Percentiles rank a stretch among this genome's conserved stretches.
phyloP scores from a whole-genome alignment of 2,329 filamentous ascomycete species.

The Stenocarpella maydis region DNA sequence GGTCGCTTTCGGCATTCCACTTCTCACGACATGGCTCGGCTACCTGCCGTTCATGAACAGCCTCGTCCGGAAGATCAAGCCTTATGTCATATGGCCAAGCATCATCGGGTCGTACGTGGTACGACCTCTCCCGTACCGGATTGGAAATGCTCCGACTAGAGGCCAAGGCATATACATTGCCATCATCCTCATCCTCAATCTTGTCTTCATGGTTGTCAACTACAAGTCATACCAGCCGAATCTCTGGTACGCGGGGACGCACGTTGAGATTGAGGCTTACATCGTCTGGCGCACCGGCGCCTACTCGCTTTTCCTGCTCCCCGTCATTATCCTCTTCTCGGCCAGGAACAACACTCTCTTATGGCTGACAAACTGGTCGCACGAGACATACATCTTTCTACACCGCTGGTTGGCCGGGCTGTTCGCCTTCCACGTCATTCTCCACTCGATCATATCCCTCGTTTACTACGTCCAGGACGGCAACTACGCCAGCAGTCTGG shows the following conservation, averaged over 20 bases:
- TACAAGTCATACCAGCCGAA: background rate
- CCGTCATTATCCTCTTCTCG: background rate
- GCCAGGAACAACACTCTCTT: background rate
- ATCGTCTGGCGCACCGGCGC: background rate
- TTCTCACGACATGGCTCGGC: background rate
- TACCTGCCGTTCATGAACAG: background rate
- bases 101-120: background rate
- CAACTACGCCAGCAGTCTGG: background rate
- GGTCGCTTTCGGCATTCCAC: background rate
- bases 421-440: background rate
- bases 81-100: background rate
- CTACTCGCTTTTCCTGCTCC: background rate
- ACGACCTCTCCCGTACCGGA: background rate
- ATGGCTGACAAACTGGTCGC: background rate
- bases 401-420: background rate
- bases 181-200: background rate
- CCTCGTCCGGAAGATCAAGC: background rate
- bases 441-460: background rate
- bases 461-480: too few species aligned
- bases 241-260: background rate
- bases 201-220: background rate
- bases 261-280: background rate
- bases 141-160: background rate
- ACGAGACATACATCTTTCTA: background rate
- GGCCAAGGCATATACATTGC: background rate